phyloP scores from a whole-genome alignment of 805 yeast species.

The Kurtzmaniella cleridarum region DNA sequence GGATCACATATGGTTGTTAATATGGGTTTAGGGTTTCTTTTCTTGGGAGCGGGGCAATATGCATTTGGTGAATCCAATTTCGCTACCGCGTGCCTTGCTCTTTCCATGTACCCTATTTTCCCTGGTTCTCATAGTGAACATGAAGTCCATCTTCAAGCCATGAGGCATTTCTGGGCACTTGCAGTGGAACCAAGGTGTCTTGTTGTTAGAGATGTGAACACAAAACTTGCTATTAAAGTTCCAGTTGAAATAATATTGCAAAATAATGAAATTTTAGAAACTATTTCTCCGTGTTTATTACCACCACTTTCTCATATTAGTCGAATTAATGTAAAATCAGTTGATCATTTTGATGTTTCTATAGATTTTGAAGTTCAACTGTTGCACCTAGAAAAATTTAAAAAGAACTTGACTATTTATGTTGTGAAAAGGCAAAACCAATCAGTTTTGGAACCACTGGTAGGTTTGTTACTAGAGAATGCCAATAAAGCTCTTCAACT shows the following conservation, averaged over 20 bases:
- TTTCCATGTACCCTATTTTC: conserved; percentile 74
- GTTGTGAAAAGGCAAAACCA: conserved; percentile 45
- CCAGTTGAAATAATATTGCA: conserved; percentile 35
- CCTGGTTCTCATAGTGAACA: conserved; percentile 41
- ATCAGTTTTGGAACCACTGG: conserved; percentile 28
- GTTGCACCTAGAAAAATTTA: conserved; percentile 40
- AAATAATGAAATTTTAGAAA: conserved; percentile 28
- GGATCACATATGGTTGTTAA: conserved; percentile 76
- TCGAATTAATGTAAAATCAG: conserved; percentile 41
- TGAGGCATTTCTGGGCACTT: conserved; percentile 87
- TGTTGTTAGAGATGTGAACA: conserved; percentile 64
- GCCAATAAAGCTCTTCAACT: conserved; percentile 26
- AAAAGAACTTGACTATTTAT: conserved; percentile 42
- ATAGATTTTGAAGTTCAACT: conserved; percentile 37
- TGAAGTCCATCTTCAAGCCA: conserved; percentile 66
- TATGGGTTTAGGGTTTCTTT: conserved; percentile 80
- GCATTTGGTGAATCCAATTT: conserved; percentile 62
- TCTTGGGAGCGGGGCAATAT: conserved; percentile 89
- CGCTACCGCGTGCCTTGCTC: conserved; percentile 63
- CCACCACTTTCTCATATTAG: conserved; percentile 52
- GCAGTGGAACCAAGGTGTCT: conserved; percentile 78
- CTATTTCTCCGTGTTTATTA: conserved; percentile 61
- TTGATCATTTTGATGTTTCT: conserved; percentile 51
- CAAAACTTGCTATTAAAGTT: conserved; percentile 48
- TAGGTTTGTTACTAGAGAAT: conserved; percentile 28